These are phyloP conservation scores for Penicillium ucsense DNA, from an alignment of 495 filamentous ascomycete genomes.

Conservation along the genomic window DNA sequence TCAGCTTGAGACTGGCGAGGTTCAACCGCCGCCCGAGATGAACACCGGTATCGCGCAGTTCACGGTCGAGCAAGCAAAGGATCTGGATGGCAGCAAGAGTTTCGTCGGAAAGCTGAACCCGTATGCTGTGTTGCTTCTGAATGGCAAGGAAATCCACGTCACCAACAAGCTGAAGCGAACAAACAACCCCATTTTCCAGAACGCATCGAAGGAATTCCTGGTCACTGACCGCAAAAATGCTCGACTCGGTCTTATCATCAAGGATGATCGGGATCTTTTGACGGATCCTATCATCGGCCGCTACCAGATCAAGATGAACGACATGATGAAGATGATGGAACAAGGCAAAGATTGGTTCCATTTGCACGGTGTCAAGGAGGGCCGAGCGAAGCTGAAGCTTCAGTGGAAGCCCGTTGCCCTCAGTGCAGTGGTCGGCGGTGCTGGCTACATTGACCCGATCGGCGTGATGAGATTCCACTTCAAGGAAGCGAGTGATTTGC, in stretches of 20 bases:
- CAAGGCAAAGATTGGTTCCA: conserved; percentile 97
- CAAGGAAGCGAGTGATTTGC: conserved; percentile 67
- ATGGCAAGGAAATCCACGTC: conserved; percentile 75
- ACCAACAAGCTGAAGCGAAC: conserved; percentile 89
- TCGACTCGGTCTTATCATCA: conserved; percentile 82
- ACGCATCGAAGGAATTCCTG: conserved; percentile 83
- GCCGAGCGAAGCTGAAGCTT: conserved; percentile 76
- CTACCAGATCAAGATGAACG: conserved; percentile 89
- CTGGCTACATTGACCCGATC: conserved; percentile 86
- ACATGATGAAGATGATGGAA: conserved; percentile 81
- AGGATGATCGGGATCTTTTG: conserved; percentile 80
- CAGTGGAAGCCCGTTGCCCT: conserved; percentile 94
- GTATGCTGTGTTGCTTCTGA: conserved; percentile 78
- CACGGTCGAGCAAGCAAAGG: conserved; percentile 91
- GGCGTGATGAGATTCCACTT: conserved; percentile 94
- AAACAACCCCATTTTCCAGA: conserved; percentile 90
- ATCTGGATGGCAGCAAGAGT: conserved; percentile 83
- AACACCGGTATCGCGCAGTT: conserved; percentile 90
- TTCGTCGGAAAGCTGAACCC: conserved; percentile 82
- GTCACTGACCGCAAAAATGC: conserved; percentile 87
- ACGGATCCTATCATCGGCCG: conserved; percentile 79
- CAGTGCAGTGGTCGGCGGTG: conserved; percentile 63
- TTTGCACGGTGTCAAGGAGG: conserved; percentile 68
- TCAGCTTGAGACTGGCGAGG: conserved; percentile 64
- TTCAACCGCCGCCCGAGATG: conserved; percentile 72